phyloP scores from a whole-genome alignment of 1,139 yeast species.

The Candida dubliniensis region DNA sequence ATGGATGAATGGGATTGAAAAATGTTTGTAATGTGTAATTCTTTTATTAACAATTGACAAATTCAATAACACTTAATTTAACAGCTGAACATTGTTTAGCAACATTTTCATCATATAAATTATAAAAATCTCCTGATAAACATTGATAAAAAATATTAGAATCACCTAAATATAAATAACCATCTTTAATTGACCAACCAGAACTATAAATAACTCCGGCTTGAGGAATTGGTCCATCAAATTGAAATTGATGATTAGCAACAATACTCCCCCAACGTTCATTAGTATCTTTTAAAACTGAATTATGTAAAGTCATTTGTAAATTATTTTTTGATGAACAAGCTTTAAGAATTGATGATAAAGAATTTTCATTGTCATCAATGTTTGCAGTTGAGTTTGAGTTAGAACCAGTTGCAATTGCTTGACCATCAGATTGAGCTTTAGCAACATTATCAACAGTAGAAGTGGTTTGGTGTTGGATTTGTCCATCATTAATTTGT shows the following conservation, averaged over 20 bases:
- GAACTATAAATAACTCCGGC: constrained; percentile 86
- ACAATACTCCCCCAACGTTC: constrained; percentile 83
- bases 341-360: constrained; percentile 8
- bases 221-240: constrained; percentile 90
- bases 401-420: constrained; percentile 6
- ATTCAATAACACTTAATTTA: constrained; percentile 62
- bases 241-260: constrained; percentile 85
- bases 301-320: constrained; percentile 51
- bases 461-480: constrained; percentile 32
- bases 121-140: constrained; percentile 77
- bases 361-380: neutral
- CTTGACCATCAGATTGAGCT: constrained; percentile 19
- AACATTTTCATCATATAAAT: constrained; percentile 69
- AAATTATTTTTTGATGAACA: constrained; percentile 12
- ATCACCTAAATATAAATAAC: constrained; percentile 70
- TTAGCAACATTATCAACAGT: constrained; percentile 31
- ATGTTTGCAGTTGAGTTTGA: constrained; percentile 4
- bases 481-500: constrained; percentile 39
- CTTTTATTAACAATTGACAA: constrained; percentile 53
- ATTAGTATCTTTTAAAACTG: constrained; percentile 56
- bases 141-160: constrained; percentile 72
- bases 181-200: constrained; percentile 68
- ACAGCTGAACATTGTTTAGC: constrained; percentile 69
- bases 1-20: no score
- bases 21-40: no score